phyloP scores from a whole-genome alignment of 352 stramenopile species.

The Pythium biforme region DNA sequence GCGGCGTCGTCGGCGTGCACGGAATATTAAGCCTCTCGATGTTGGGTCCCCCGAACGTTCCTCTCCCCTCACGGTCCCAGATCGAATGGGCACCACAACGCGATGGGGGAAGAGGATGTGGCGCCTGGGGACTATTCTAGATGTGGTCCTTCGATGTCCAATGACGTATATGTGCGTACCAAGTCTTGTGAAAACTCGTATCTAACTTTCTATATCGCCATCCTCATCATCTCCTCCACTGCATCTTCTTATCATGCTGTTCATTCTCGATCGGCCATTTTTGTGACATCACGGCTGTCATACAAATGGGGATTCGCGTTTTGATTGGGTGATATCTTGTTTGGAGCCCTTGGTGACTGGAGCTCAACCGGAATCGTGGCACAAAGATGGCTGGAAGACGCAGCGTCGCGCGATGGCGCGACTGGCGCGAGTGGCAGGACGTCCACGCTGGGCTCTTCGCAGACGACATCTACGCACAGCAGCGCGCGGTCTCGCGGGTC shows the following conservation, averaged over 20 bases:
- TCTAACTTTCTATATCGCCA: no score
- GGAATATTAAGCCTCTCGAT: slow-evolving; percentile 34
- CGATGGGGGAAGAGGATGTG: background rate
- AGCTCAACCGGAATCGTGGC: background rate
- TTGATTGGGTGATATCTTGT: slow-evolving; percentile 13
- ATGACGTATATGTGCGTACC: background rate
- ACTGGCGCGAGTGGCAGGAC: slow-evolving; percentile 77
- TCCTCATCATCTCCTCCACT: no score
- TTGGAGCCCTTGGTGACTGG: background rate
- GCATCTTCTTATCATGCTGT: no score
- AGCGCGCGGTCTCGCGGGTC: slow-evolving; percentile 58
- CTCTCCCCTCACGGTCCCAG: slow-evolving; percentile 4
- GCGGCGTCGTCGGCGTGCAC: slow-evolving; percentile 64
- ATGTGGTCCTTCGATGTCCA: background rate
- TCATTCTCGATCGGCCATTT: no score
- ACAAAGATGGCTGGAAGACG: slow-evolving; percentile 48
- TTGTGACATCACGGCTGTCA: slow-evolving; percentile 6
- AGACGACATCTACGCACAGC: slow-evolving; percentile 41
- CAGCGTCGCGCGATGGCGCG: slow-evolving; percentile 52
- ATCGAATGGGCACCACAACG: slow-evolving; percentile 13
- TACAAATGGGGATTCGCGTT: background rate
- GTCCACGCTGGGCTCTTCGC: slow-evolving; percentile 64
- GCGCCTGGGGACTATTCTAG: background rate
- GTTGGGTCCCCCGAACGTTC: background rate
- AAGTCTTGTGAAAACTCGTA: background rate